phyloP scores from a whole-genome alignment of 1,284 basidiomycete species.

The Austroboletus novae-zelandiae region DNA sequence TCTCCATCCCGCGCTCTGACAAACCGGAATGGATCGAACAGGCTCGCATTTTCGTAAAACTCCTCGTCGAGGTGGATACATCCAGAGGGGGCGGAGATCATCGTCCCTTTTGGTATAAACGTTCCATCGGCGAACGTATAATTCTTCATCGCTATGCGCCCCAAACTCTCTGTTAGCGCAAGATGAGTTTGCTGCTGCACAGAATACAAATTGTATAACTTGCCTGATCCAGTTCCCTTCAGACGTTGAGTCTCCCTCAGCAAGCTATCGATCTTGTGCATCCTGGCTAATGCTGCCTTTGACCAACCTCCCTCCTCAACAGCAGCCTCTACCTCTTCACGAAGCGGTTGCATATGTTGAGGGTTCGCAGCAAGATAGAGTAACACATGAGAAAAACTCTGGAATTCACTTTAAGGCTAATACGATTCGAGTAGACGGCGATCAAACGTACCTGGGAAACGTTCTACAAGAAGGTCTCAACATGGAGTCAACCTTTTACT shows the following conservation, averaged over 20 bases:
- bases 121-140: constrained; percentile 43
- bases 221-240: constrained; percentile 15
- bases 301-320: constrained; percentile 43
- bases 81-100: constrained; percentile 24
- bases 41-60: constrained; percentile 26
- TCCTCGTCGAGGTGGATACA: constrained; percentile 28
- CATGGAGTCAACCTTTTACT: too few species aligned
- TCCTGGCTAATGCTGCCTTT: constrained; percentile 37
- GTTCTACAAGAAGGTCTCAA: constrained; percentile 6
- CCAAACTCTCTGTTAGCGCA: constrained; percentile 26
- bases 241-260: constrained; percentile 37
- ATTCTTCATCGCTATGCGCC: constrained; percentile 34
- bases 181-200: neutral
- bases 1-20: neutral
- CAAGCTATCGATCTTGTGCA: constrained; percentile 49
- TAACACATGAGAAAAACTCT: constrained; percentile 37
- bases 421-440: neutral
- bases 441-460: constrained; percentile 13
- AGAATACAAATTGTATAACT: neutral
- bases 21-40: constrained; percentile 37
- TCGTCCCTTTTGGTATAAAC: constrained; percentile 37
- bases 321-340: constrained; percentile 28
- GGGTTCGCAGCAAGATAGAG: constrained; percentile 28
- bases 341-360: constrained; percentile 20
- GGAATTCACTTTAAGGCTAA: neutral